phyloP scores from a whole-genome alignment of 331 rosid species.

The Stylosanthes scabra region DNA sequence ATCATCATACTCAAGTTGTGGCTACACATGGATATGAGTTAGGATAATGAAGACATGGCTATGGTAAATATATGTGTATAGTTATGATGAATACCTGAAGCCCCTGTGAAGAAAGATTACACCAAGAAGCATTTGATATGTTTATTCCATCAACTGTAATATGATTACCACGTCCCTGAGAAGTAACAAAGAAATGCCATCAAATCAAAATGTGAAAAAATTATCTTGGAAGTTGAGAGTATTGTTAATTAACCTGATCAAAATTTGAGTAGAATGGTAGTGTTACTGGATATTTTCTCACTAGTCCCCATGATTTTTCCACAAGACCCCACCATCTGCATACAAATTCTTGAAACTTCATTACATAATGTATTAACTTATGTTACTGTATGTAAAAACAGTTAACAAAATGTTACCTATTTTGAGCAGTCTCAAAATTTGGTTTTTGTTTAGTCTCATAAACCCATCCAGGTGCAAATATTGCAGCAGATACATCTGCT shows the following conservation, averaged over 20 bases:
- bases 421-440: constrained; percentile 83
- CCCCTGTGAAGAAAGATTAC: constrained; percentile 85
- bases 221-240: neutral
- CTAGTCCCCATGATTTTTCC: constrained; percentile 84
- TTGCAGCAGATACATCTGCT: constrained; percentile 78
- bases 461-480: constrained; percentile 98
- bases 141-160: constrained; percentile 68
- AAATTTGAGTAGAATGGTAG: constrained; percentile 89
- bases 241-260: constrained; percentile 68
- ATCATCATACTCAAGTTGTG: constrained; percentile 56
- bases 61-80: neutral
- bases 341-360: neutral
- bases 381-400: constrained; percentile 7
- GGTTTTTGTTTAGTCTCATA: constrained; percentile 81
- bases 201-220: neutral
- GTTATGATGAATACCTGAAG: constrained; percentile 64
- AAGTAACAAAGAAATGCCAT: constrained; percentile 32
- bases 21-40: constrained; percentile 60
- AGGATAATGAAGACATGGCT: constrained; percentile 27
- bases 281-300: constrained; percentile 52
- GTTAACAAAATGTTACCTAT: constrained; percentile 54
- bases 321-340: constrained; percentile 96
- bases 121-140: constrained; percentile 69
- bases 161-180: constrained; percentile 85
- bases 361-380: constrained; percentile 7